Conservation (phyloP, 2,329 filamentous ascomycete genomes). For the Trichoderma hamatum region DNA sequence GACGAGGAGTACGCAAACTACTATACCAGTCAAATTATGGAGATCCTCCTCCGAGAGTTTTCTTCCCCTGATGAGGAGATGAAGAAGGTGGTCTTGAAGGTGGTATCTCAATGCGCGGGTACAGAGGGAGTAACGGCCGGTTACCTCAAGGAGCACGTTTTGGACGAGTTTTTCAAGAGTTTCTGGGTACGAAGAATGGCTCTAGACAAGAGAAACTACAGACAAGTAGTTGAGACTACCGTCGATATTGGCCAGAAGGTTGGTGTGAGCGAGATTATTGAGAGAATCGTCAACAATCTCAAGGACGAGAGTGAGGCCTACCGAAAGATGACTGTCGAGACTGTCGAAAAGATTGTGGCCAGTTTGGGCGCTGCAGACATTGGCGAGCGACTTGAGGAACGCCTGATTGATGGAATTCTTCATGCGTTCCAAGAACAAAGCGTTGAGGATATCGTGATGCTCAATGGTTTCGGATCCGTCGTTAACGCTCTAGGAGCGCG, state of each 20-base stretch:
- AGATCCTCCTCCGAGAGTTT: constrained; percentile 94
- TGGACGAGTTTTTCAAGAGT: constrained; percentile 96
- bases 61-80: constrained; percentile 98
- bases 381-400: constrained; percentile 86
- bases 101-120: constrained; percentile 91
- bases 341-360: constrained; percentile 93
- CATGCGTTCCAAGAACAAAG: constrained; percentile 98
- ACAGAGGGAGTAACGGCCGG: constrained; percentile 93
- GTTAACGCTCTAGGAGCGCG: constrained; percentile 92
- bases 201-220: constrained; percentile 94
- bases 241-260: constrained; percentile 97
- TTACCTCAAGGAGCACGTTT: constrained; percentile 92
- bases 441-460: constrained; percentile 91
- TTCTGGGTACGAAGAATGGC: constrained; percentile 99
- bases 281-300: constrained; percentile 89
- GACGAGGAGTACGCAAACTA: constrained; percentile 99
- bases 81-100: constrained; percentile 99
- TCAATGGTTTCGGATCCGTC: constrained; percentile 97
- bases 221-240: constrained; percentile 96
- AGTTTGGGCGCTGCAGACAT: constrained; percentile 93
- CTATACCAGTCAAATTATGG: constrained; percentile 98
- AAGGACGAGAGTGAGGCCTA: constrained; percentile 99
- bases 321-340: constrained; percentile 98
- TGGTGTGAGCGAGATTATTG: constrained; percentile 92
- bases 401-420: constrained; percentile 91